Evolutionary conservation across 768 basidiomycete genomes (phyloP), one percentile per base, ranked within the genome.

Genomic region (Neoboletus subvelutipes): DNA sequence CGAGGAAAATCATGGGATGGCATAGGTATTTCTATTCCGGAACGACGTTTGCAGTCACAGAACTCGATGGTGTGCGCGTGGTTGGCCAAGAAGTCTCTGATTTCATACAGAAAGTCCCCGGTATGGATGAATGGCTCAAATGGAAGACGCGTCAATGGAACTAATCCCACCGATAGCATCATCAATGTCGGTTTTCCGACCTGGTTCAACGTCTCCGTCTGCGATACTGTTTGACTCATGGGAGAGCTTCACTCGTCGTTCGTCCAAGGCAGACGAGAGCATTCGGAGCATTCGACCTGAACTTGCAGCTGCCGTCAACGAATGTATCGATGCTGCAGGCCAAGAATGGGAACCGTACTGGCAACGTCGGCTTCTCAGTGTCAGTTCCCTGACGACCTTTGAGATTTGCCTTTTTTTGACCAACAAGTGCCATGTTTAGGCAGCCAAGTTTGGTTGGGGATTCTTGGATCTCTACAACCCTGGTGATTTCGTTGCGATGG

Each of bases 371-470:
- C 80, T 98, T 46, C 78, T 98, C 20, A 91, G 86, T 68, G 94
- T 94, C 58, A 63, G 56, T 52, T 48, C n/a, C 40, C 20, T 22
- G 15, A 12, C 31, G 3, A 24, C 20, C 28, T 53, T 34, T 20
- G 39, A 18, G 37, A 31, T 36, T 53, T 45, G 1, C 55, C 2
- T 4, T 15, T 15, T 39, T 20, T 20, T 26, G 47, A 48, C 31
- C 20, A 33, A 9, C 47, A 22, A 20, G 45, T 45, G 45, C 29
- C 10, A 29, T 20, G 8, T 60, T 1, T 62, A 96, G 92, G 94
- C 95, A n/a, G 96, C 96, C 9, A 94, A 94, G 69, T 98, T 96
- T 66, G 97, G 96, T 2, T 84, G 94, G 58, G 89, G 92, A 0
- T 99, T 94, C 69, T 73, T 99, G 60, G 97, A 98, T 68, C 79